phyloP scores from a whole-genome alignment of 805 yeast species.

The Saturnispora saitoi region DNA sequence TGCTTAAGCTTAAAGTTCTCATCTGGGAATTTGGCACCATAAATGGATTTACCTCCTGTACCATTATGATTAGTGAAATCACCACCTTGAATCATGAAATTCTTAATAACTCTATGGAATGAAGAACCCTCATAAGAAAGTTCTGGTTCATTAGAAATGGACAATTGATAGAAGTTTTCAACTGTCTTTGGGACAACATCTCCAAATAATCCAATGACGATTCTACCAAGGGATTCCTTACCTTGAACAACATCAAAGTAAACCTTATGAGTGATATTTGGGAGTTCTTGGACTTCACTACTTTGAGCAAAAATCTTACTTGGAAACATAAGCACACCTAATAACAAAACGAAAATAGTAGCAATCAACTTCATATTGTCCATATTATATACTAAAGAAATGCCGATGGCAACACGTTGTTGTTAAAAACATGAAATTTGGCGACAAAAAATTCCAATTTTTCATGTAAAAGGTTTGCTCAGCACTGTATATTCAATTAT shows the following conservation, averaged over 20 bases:
- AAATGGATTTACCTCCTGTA: slow-evolving; percentile 67
- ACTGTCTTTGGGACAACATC: slow-evolving; percentile 80
- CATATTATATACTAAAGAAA: background rate
- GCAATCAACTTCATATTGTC: slow-evolving; percentile 21
- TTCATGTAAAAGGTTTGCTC: background rate
- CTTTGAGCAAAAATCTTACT: slow-evolving; percentile 11
- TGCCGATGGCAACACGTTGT: background rate
- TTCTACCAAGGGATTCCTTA: slow-evolving; percentile 66
- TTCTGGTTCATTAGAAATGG: slow-evolving; percentile 64
- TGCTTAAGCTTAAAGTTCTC: slow-evolving; percentile 64
- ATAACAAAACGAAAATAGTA: slow-evolving; percentile 14
- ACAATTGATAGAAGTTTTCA: slow-evolving; percentile 76
- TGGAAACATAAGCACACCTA: slow-evolving; percentile 17
- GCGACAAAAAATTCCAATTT: background rate
- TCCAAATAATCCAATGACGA: slow-evolving; percentile 83
- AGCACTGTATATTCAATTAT: background rate
- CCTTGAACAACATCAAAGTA: slow-evolving; percentile 83
- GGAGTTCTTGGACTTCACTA: slow-evolving; percentile 30
- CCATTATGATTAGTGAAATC: slow-evolving; percentile 66
- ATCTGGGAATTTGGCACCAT: slow-evolving; percentile 58
- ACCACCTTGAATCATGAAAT: slow-evolving; percentile 77
- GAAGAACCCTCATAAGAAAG: slow-evolving; percentile 54
- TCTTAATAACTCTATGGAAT: slow-evolving; percentile 66
- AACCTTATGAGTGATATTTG: slow-evolving; percentile 67
- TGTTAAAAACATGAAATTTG: background rate